Conservation (phyloP, 257 asterid genomes). For the Verbena officinalis region DNA sequence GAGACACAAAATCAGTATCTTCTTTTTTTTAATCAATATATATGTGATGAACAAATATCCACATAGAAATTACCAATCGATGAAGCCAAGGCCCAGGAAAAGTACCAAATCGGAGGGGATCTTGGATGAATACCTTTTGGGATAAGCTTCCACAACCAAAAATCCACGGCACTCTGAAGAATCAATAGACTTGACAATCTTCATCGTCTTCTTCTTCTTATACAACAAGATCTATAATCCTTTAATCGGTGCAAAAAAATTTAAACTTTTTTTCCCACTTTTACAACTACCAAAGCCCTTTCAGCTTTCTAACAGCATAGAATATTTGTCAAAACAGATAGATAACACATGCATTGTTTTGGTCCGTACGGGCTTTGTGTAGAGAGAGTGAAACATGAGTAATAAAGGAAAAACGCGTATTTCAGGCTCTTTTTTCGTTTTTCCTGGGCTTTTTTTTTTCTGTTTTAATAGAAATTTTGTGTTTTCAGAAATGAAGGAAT, state of each 20-base stretch:
- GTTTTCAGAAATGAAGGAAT: conserved; percentile 1
- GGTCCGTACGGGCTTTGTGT: conserved; percentile 21
- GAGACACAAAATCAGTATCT: conserved; percentile 31
- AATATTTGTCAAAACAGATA: conserved; percentile 19
- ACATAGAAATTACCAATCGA: conserved; percentile 94
- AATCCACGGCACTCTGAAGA: conserved; percentile 68
- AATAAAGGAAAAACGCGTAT: conserved; percentile 35
- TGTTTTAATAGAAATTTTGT: not conserved
- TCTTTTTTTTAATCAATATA: conserved; percentile 9
- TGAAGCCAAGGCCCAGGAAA: conserved; percentile 95
- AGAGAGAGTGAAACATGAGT: conserved; percentile 33
- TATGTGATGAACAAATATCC: conserved; percentile 23
- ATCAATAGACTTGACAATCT: conserved; percentile 63
- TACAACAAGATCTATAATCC: conserved; percentile 20
- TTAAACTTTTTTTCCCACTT: conserved; percentile 10
- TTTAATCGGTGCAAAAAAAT: not conserved
- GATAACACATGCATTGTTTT: not conserved
- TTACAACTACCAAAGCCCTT: conserved; percentile 10
- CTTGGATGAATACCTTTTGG: conserved; percentile 96
- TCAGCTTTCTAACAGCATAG: conserved; percentile 17
- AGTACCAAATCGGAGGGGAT: conserved; percentile 96
- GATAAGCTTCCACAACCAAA: conserved; percentile 90
- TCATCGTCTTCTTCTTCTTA: conserved; percentile 34
- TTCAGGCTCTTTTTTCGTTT: not conserved
- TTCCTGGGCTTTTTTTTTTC: not conserved